phyloP scores from a whole-genome alignment of 805 yeast species.

The Scheffersomyces lignosus region DNA sequence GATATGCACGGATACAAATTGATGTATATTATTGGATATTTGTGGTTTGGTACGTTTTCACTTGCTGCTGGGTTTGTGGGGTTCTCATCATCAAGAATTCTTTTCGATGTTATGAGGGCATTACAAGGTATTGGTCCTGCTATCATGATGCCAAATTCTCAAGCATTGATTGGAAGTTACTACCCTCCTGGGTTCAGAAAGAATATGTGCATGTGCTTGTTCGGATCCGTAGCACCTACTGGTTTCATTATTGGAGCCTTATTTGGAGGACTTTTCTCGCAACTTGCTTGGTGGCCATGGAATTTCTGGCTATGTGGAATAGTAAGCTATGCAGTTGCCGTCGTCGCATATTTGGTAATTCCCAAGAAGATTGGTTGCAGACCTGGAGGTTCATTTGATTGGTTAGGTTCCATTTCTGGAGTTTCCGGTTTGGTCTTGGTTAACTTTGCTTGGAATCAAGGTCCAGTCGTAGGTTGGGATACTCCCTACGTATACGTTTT shows the following conservation, averaged over 20 bases:
- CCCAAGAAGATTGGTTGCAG: conserved; percentile 22
- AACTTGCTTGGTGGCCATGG: conserved; percentile 59
- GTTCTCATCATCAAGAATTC: conserved; percentile 20
- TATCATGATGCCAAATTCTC: conserved; percentile 33
- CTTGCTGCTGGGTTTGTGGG: conserved; percentile 28
- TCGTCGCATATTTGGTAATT: conserved; percentile 32
- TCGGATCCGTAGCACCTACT: conserved; percentile 60
- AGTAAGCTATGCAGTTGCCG: conserved; percentile 27
- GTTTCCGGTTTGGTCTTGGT: conserved; percentile 58
- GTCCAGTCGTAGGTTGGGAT: conserved; percentile 68
- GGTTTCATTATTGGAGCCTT: conserved; percentile 57
- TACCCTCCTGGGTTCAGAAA: conserved; percentile 44
- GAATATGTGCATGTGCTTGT: conserved; percentile 49
- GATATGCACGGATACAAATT: conserved; percentile 36
- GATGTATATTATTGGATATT: conserved; percentile 25
- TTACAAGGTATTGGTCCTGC: conserved; percentile 38
- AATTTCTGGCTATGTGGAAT: conserved; percentile 48
- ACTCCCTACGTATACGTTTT: conserved; percentile 53
- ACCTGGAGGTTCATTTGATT: background rate
- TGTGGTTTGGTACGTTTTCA: conserved; percentile 22
- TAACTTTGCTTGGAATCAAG: conserved; percentile 72
- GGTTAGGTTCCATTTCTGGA: conserved; percentile 52
- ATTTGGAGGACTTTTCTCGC: conserved; percentile 47
- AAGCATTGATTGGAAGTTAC: conserved; percentile 31
- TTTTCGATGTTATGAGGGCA: conserved; percentile 30